phyloP scores from a whole-genome alignment of 129 eudicot species.

The Erigeron canadensis region DNA sequence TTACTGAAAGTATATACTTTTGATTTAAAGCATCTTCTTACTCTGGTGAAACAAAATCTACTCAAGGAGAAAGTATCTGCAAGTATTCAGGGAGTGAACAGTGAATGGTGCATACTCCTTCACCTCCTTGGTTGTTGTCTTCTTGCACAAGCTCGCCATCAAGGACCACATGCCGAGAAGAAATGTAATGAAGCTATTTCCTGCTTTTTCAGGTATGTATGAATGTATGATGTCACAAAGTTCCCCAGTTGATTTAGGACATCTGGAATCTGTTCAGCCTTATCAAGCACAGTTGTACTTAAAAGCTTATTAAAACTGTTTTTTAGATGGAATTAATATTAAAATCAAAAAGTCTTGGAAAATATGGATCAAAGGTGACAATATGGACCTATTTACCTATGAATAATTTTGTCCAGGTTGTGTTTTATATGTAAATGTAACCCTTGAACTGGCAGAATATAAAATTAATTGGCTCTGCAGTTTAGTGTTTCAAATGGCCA shows the following conservation, averaged over 20 bases:
- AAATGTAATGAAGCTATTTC: conserved; percentile 79
- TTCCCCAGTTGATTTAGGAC: not conserved
- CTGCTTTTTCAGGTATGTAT: conserved; percentile 80
- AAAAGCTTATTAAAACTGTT: no score
- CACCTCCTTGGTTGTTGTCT: conserved; percentile 96
- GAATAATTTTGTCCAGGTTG: not conserved
- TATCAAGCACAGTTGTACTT: no score
- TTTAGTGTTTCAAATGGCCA: not conserved
- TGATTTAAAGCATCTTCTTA: conserved; percentile 69
- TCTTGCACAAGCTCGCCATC: conserved; percentile 79
- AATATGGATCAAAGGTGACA: not conserved
- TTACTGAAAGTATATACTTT: conserved; percentile 18
- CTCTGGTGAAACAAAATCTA: conserved; percentile 66
- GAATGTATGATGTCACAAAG: conserved; percentile 17
- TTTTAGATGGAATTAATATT: no score
- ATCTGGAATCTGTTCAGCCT: no score
- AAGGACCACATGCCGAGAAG: conserved; percentile 49
- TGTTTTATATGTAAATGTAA: no score
- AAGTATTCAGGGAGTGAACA: conserved; percentile 66
- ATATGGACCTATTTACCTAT: not conserved
- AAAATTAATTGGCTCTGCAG: no score
- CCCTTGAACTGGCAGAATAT: no score
- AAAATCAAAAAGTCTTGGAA: no score
- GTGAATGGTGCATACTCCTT: conserved; percentile 57
- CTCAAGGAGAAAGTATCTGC: conserved; percentile 73